Evolutionary conservation across 495 filamentous ascomycete species (phyloP), one percentile per base, ranked within the genome.

Genomic region (Daldinia vernicosa): DNA sequence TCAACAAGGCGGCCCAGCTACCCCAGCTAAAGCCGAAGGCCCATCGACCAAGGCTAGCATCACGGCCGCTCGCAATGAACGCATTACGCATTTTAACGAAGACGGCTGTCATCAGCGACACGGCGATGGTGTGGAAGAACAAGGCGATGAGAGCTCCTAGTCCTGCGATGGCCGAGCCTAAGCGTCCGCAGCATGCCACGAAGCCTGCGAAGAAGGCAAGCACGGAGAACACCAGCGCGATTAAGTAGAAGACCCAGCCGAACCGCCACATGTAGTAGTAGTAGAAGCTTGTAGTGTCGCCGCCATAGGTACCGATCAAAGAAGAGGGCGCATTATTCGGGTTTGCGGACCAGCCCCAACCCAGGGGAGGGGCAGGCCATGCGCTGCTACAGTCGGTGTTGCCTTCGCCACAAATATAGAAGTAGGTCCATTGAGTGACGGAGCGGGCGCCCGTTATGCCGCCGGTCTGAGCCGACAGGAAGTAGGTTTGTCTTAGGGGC

Each of bases 11-110:
- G 1, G 84, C 87, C 74, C 89, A 87, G 4, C 92, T 86, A 2
- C 90, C 90, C 94, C 94, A 97, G 80, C 90, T 93, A 81, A 97
- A 97, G 28, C 87, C 94, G 71, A 92, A 94, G 6, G 91, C 89
- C 67, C 93, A 92, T 15, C 79, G 70, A 27, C 94, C 94, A 5
- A 97, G 78, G 7, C 71, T 77, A 24, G 94, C 87, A 37, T 66
- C 57, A 50, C 89, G 86, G 71, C 85, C 86, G 63, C 83, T 85
- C 35, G 72, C 62, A 30, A 80, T 81, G 83, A 97, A 96, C 17
- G 80, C 83, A 75, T 93, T 80, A 71, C 93, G 93, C 72, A 88
- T 91, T 77, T 90, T 83, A 62, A 97, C 92, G 70, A 88, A 94
- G 39, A 81, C 85, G 50, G 78, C 86, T 79, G 85, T 88, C 84